Evolutionary conservation across 768 basidiomycete species (phyloP).

Genomic region (Boletus insuetus): DNA sequence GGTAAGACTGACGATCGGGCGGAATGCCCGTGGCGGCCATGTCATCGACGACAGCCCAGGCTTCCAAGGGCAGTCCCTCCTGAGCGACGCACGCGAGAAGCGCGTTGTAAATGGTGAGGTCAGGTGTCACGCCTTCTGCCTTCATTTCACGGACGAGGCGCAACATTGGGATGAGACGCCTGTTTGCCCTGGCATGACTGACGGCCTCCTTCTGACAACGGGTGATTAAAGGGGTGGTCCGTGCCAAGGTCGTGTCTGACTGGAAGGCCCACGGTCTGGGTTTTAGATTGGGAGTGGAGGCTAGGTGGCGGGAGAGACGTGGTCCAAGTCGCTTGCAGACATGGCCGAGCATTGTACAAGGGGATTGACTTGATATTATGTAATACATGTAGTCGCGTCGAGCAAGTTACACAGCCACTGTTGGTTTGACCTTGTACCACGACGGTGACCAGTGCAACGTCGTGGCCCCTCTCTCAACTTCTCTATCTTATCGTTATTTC

Average conservation of each 20-base stretch:
- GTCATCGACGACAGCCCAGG: slow-evolving; percentile 67
- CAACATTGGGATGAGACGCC: slow-evolving; percentile 41
- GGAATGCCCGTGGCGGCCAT: slow-evolving; percentile 52
- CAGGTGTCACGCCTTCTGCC: slow-evolving; percentile 46
- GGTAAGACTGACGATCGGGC: slow-evolving; percentile 52
- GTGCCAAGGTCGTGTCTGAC: slow-evolving; percentile 24
- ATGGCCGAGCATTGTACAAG: too few relatives aligned
- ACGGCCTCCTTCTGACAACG: slow-evolving; percentile 34
- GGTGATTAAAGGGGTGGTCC: slow-evolving; percentile 24
- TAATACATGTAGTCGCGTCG: too few relatives aligned
- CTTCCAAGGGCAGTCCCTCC: slow-evolving; percentile 45
- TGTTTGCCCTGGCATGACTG: slow-evolving; percentile 33
- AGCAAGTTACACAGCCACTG: too few relatives aligned
- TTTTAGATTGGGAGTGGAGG: background rate
- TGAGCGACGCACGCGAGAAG: slow-evolving; percentile 50
- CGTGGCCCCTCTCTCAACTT: background rate
- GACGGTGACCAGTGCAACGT: background rate
- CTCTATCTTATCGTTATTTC: slow-evolving; percentile 17
- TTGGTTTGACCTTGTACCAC: slow-evolving; percentile 17
- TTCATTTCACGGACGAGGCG: slow-evolving; percentile 58
- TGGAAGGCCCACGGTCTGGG: slow-evolving; percentile 22
- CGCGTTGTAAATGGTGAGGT: slow-evolving; percentile 52
- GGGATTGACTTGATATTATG: too few relatives aligned
- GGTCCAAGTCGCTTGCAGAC: background rate
- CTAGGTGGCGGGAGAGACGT: background rate